These are phyloP conservation scores for Haematococcus sp. DNA, from an alignment of 139 green algal species.

Conservation along the genomic window DNA sequence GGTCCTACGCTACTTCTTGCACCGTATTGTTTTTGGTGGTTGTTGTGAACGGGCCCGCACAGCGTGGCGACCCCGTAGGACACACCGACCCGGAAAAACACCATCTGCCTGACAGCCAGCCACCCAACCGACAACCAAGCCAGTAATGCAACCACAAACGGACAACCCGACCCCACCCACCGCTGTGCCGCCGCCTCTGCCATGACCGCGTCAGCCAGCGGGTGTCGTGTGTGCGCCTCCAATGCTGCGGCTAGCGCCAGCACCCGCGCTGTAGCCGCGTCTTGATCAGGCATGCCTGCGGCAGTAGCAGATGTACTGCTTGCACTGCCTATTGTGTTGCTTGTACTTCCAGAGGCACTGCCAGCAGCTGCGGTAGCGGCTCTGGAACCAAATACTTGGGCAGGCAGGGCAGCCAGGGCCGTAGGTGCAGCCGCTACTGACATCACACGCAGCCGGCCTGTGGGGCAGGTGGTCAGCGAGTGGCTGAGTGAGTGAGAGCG, in stretches of 20 bases:
- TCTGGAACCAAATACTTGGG: constrained; percentile 7
- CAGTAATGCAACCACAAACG: too few relatives aligned
- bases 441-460: constrained; percentile 33
- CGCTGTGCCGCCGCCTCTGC: constrained; percentile 34
- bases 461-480: not conserved
- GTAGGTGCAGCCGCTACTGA: constrained; percentile 10
- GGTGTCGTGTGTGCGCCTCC: constrained; percentile 77
- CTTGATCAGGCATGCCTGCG: constrained; percentile 22
- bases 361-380: not conserved
- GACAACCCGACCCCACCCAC: too few relatives aligned
- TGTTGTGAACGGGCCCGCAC: too few relatives aligned
- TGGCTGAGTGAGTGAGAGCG: not conserved
- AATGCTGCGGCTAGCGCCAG: constrained; percentile 73
- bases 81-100: too few relatives aligned
- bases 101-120: too few relatives aligned
- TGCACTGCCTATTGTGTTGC: too few relatives aligned
- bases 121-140: too few relatives aligned
- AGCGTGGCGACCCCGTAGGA: too few relatives aligned
- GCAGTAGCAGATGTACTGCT: not conserved
- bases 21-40: too few relatives aligned
- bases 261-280: constrained; percentile 32
- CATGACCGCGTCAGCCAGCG: constrained; percentile 78
- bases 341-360: too few relatives aligned
- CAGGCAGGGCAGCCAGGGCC: constrained; percentile 18
- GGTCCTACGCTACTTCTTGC: too few relatives aligned